Evolutionary conservation across 1,139 yeast genomes (phyloP).

Genomic region (Candida tropicalis): DNA sequence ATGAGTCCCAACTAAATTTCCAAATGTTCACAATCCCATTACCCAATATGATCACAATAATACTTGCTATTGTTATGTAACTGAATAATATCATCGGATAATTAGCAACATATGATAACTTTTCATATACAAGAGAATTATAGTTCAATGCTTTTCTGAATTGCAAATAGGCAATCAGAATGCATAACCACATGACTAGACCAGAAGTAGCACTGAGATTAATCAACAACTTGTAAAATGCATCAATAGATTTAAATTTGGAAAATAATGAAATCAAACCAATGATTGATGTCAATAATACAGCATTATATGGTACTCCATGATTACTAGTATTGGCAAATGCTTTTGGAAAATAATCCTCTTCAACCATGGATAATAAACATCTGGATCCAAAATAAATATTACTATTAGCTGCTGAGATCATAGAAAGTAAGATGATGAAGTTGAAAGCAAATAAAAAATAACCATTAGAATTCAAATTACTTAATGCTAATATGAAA

Average conservation of each 20-base stretch:
- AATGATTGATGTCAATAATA: conserved; percentile 22
- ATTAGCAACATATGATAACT: conserved; percentile 9
- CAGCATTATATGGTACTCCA: conserved; percentile 25
- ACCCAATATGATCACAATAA: conserved; percentile 16
- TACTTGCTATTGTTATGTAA: conserved; percentile 16
- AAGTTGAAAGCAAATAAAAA: conserved; percentile 20
- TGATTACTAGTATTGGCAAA: conserved; percentile 9
- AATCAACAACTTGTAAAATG: conserved; percentile 21
- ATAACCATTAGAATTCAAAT: conserved; percentile 10
- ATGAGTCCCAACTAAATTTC: conserved; percentile 17
- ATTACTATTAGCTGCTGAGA: conserved; percentile 33
- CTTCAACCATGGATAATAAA: conserved; percentile 22
- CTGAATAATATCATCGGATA: conserved; percentile 12
- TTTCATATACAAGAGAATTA: conserved; percentile 9
- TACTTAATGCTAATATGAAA: conserved; percentile 19
- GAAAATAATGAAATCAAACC: conserved; percentile 21
- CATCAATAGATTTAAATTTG: conserved; percentile 18
- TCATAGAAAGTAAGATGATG: conserved; percentile 24
- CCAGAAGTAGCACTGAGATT: conserved; percentile 28
- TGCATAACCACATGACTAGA: conserved; percentile 27
- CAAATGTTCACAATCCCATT: conserved; percentile 19
- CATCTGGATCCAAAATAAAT: conserved; percentile 30
- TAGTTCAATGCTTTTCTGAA: conserved; percentile 14
- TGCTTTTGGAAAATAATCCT: conserved; percentile 12
- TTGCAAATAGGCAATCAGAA: conserved; percentile 19